Evolutionary conservation across 768 basidiomycete genomes (phyloP).

Genomic region (Pulveroboletus sp.): DNA sequence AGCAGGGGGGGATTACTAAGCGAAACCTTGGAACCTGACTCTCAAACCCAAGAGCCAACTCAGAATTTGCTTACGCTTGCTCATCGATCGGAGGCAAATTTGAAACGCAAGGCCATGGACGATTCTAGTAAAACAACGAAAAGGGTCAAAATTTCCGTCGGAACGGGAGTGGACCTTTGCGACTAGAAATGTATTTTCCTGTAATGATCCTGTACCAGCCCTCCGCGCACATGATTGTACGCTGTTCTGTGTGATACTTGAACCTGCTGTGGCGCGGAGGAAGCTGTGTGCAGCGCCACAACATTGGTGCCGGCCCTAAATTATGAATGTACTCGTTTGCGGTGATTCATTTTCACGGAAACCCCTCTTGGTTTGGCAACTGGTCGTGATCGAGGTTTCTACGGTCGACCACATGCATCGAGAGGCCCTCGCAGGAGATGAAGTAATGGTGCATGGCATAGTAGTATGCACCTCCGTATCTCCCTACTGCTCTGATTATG

Average conservation of each 20-base stretch:
- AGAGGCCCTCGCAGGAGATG: constrained; percentile 86
- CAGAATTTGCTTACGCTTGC: constrained; percentile 24
- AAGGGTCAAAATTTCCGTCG: constrained; percentile 72
- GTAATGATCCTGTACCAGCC: neutral
- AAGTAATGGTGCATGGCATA: constrained; percentile 88
- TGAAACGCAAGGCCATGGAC: constrained; percentile 34
- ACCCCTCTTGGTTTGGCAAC: constrained; percentile 47
- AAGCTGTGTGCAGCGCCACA: too few species aligned
- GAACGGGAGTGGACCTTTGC: constrained; percentile 67
- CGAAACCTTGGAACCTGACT: constrained; percentile 16
- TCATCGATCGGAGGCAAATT: constrained; percentile 21
- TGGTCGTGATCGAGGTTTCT: constrained; percentile 37
- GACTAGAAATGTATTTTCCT: constrained; percentile 41
- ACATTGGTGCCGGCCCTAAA: constrained; percentile 37
- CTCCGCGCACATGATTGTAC: neutral
- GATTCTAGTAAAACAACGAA: constrained; percentile 35
- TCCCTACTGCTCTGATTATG: constrained; percentile 58
- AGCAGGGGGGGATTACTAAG: constrained; percentile 4
- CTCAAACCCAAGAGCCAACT: constrained; percentile 42
- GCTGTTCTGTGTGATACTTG: too few species aligned
- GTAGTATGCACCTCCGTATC: constrained; percentile 84
- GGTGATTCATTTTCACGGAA: constrained; percentile 8
- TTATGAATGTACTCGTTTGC: too few species aligned
- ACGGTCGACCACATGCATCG: constrained; percentile 42
- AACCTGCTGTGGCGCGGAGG: too few species aligned